These are phyloP conservation scores for Cercospora citrullina DNA, from an alignment of 2,329 filamentous ascomycete genomes.

Conservation along the genomic window DNA sequence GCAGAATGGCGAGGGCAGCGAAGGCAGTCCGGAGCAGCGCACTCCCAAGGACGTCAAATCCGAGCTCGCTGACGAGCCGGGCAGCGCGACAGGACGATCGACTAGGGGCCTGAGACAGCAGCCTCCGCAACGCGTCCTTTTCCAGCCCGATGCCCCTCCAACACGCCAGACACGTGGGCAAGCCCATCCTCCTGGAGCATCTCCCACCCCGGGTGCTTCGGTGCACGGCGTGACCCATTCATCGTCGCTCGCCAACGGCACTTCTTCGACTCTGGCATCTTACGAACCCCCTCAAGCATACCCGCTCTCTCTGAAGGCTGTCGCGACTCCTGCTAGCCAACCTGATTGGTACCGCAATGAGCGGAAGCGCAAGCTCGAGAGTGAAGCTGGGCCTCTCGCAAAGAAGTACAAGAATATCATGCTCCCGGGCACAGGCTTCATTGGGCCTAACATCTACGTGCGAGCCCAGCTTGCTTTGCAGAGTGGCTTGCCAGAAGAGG, in stretches of 20 bases:
- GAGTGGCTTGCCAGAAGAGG: slow-evolving; percentile 75
- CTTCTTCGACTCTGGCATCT: slow-evolving; percentile 59
- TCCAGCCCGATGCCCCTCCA: slow-evolving; percentile 74
- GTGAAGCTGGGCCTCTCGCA: slow-evolving; percentile 45
- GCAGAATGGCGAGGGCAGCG: slow-evolving; percentile 56
- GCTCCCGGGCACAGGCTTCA: slow-evolving; percentile 62
- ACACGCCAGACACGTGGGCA: slow-evolving; percentile 62
- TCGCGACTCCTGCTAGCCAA: slow-evolving; percentile 73
- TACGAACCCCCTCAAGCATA: slow-evolving; percentile 68
- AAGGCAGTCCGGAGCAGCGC: slow-evolving; percentile 46
- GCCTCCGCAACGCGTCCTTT: slow-evolving; percentile 80
- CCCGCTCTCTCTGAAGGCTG: slow-evolving; percentile 68
- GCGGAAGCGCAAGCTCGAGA: slow-evolving; percentile 49
- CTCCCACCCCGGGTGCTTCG: slow-evolving; percentile 50
- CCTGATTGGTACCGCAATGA: slow-evolving; percentile 65
- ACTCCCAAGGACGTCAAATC: slow-evolving; percentile 55
- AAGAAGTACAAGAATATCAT: slow-evolving; percentile 55
- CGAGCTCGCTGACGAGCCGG: slow-evolving; percentile 53
- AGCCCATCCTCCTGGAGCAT: slow-evolving; percentile 33
- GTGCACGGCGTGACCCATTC: slow-evolving; percentile 51
- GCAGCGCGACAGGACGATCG: slow-evolving; percentile 39
- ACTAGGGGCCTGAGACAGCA: slow-evolving; percentile 61
- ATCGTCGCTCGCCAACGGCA: slow-evolving; percentile 31
- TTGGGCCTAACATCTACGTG: slow-evolving; percentile 87
- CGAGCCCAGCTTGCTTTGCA: slow-evolving; percentile 81